A percentile compares a stretch with the other conserved stretches of the same genome.
Evolutionary conservation across 2,329 filamentous ascomycete species (phyloP).

Genomic region (Orbilia oligospora): DNA sequence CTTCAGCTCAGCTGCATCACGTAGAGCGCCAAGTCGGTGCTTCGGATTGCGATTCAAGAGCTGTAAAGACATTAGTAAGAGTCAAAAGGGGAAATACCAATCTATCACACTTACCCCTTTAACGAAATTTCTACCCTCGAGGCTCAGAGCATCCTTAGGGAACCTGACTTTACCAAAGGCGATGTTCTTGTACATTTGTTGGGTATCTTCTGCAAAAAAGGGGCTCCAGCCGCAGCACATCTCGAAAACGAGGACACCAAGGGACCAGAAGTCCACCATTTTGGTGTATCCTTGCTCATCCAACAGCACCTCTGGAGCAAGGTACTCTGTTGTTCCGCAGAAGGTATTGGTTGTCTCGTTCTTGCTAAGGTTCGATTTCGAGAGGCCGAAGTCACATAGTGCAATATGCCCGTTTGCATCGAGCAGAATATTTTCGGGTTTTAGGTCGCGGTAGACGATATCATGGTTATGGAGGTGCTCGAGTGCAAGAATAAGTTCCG

Average conservation of each 20-base stretch:
- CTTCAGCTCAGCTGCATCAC: constrained; percentile 94
- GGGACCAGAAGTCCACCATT: constrained; percentile 99
- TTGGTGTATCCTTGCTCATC: constrained; percentile 99
- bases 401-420: constrained; percentile 98
- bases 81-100: not conserved
- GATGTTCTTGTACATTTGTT: constrained; percentile 99
- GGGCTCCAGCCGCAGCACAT: constrained; percentile 99
- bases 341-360: constrained; percentile 99
- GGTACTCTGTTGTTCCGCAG: constrained; percentile 97
- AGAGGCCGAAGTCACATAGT: constrained; percentile 95
- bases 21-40: constrained; percentile 89
- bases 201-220: constrained; percentile 98
- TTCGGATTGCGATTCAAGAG: constrained; percentile 96
- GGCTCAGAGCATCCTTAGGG: constrained; percentile 91
- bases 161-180: constrained; percentile 98
- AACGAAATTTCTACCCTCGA: constrained; percentile 96
- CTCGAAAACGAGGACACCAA: constrained; percentile 97
- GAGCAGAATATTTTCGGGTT: constrained; percentile 96
- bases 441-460: constrained; percentile 97
- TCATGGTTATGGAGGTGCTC: constrained; percentile 96
- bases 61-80: constrained; percentile 47
- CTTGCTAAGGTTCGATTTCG: constrained; percentile 96
- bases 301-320: constrained; percentile 93
- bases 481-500: constrained; percentile 93
- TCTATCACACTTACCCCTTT: constrained; percentile 74